Evolutionary conservation across 139 green algal genomes (phyloP).

Genomic region (Auxenochlorella pyrenoidosa): DNA sequence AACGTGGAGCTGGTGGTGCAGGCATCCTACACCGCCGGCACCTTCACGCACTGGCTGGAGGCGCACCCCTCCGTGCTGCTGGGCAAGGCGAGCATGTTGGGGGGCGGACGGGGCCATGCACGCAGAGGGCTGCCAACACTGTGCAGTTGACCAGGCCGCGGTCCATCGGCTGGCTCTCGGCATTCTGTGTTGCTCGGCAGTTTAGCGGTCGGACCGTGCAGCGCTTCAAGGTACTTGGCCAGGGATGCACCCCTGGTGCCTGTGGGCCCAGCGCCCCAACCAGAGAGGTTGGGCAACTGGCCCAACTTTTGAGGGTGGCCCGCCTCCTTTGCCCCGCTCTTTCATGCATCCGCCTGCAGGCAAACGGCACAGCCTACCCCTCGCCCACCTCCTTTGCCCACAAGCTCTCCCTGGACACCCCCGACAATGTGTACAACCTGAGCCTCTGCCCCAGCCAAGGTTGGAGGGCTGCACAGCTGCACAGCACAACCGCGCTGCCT

Average conservation of each 20-base stretch:
- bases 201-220: too few species aligned
- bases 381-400: conserved; percentile 42
- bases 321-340: too few species aligned
- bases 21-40: conserved; percentile 30
- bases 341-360: neutral
- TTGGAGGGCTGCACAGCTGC: neutral
- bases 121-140: too few species aligned
- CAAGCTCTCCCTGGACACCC: conserved; percentile 48
- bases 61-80: conserved; percentile 54
- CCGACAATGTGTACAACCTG: conserved; percentile 34
- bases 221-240: too few species aligned
- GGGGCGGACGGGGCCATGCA: too few species aligned
- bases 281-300: too few species aligned
- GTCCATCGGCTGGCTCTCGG: too few species aligned
- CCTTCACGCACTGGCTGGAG: conserved; percentile 32
- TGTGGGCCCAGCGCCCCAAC: too few species aligned
- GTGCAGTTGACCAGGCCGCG: too few species aligned
- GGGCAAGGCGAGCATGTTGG: conserved; percentile 4
- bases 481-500: neutral
- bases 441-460: conserved; percentile 51
- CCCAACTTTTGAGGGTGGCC: too few species aligned
- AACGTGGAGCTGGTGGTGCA: conserved; percentile 54
- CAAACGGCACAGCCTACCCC: conserved; percentile 24
- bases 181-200: too few species aligned
- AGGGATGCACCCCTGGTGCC: too few species aligned